These are phyloP conservation scores for Yamadazyma atlantica DNA, from an alignment of 1,139 yeast species.

Conservation along the genomic window DNA sequence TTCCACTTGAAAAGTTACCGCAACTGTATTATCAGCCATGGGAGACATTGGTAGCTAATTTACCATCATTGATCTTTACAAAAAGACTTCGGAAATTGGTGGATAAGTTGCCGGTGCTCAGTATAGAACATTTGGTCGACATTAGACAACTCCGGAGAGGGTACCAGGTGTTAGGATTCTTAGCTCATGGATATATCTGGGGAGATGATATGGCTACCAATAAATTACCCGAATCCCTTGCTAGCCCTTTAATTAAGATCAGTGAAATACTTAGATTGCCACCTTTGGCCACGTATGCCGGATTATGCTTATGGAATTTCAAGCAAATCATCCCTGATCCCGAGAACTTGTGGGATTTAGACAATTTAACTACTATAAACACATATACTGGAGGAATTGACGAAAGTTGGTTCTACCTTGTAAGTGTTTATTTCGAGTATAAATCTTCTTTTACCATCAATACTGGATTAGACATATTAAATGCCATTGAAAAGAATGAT, in stretches of 20 bases:
- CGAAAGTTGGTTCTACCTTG: slow-evolving; percentile 92
- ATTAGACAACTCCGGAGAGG: slow-evolving; percentile 67
- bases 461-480: slow-evolving; percentile 45
- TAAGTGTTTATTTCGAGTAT: slow-evolving; percentile 82
- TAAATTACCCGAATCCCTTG: slow-evolving; percentile 62
- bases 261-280: slow-evolving; percentile 69
- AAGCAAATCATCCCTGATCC: slow-evolving; percentile 55
- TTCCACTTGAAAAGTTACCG: slow-evolving; percentile 63
- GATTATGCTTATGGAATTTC: slow-evolving; percentile 87
- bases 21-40: slow-evolving; percentile 68
- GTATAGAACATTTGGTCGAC: slow-evolving; percentile 42
- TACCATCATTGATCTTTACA: slow-evolving; percentile 74
- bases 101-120: slow-evolving; percentile 58
- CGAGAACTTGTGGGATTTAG: slow-evolving; percentile 48
- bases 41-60: slow-evolving; percentile 65
- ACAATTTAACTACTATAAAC: slow-evolving; percentile 72
- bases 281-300: slow-evolving; percentile 86
- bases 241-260: slow-evolving; percentile 65
- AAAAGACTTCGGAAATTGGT: slow-evolving; percentile 58
- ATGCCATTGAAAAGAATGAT: slow-evolving; percentile 33
- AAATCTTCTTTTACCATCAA: slow-evolving; percentile 74
- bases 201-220: slow-evolving; percentile 68
- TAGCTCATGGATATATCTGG: slow-evolving; percentile 92
- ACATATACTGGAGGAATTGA: slow-evolving; percentile 91
- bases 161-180: slow-evolving; percentile 70